Evolutionary conservation across 2,329 filamentous ascomycete genomes (phyloP).

Genomic region (Thermoascus crustaceus): DNA sequence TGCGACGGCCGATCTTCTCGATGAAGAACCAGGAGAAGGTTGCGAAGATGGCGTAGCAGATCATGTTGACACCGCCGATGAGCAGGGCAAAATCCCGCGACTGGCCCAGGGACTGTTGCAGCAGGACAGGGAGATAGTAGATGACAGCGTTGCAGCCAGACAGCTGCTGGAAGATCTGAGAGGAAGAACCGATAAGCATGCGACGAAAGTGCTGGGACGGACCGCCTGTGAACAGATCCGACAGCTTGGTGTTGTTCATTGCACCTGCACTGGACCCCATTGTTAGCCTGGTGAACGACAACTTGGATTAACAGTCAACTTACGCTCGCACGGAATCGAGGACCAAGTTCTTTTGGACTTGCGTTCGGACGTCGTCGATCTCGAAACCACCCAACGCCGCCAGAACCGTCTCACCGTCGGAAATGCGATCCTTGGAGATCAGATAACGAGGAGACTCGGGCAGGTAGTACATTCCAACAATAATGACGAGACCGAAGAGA

Average conservation of each 20-base stretch:
- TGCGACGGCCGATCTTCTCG: slow-evolving; percentile 39
- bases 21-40: slow-evolving; percentile 33
- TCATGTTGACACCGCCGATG: slow-evolving; percentile 41
- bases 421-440: slow-evolving; percentile 36
- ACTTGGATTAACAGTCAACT: slow-evolving; percentile 26
- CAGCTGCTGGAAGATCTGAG: slow-evolving; percentile 33
- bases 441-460: slow-evolving; percentile 42
- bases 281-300: slow-evolving; percentile 31
- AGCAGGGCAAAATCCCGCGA: slow-evolving; percentile 32
- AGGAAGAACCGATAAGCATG: slow-evolving; percentile 16
- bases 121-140: slow-evolving; percentile 36
- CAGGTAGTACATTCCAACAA: slow-evolving; percentile 35
- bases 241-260: slow-evolving; percentile 44
- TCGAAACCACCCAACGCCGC: slow-evolving; percentile 42
- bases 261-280: slow-evolving; percentile 57
- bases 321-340: slow-evolving; percentile 57
- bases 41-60: slow-evolving; percentile 19
- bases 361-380: slow-evolving; percentile 49
- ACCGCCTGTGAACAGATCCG: slow-evolving; percentile 23
- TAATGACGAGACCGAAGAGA: slow-evolving; percentile 40
- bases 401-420: slow-evolving; percentile 43
- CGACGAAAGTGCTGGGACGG: slow-evolving; percentile 18
- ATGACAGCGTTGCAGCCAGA: slow-evolving; percentile 37
- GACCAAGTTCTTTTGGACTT: slow-evolving; percentile 56
- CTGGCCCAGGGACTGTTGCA: slow-evolving; percentile 31